A percentile compares a stretch with the other conserved stretches of the same genome.
These are phyloP conservation scores for Monoraphidium neglectum DNA, from an alignment of 139 green algal species.

Conservation along the genomic window DNA sequence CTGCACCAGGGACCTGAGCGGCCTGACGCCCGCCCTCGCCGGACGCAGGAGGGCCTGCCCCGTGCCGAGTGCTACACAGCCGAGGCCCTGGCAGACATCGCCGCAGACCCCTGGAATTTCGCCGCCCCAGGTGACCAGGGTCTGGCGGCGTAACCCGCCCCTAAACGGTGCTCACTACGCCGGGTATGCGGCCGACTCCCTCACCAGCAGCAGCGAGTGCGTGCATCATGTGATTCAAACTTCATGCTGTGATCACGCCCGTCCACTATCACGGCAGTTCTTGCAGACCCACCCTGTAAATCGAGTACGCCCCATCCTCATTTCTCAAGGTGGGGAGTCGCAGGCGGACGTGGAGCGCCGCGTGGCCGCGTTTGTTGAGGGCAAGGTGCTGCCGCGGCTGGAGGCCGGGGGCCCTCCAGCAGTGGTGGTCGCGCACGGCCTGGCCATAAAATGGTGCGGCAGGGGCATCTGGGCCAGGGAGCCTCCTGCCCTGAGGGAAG, in stretches of 20 bases:
- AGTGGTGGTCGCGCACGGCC: conserved; percentile 30
- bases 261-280: too few species aligned
- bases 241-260: too few species aligned
- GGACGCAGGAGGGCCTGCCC: background rate
- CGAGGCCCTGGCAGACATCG: conserved; percentile 2
- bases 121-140: too few species aligned
- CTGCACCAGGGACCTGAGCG: background rate
- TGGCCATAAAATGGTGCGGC: conserved; percentile 42
- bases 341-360: conserved; percentile 23
- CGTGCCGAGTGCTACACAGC: conserved; percentile 20
- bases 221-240: too few species aligned
- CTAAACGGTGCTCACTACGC: too few species aligned
- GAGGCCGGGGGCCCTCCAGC: conserved; percentile 19
- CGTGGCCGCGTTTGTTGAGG: background rate
- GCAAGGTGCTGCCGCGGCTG: conserved; percentile 5
- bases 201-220: too few species aligned
- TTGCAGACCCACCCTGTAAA: too few species aligned
- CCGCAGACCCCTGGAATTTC: conserved; percentile 27
- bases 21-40: background rate
- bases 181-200: too few species aligned
- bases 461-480: background rate
- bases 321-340: conserved; percentile 33
- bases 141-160: too few species aligned
- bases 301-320: too few species aligned
- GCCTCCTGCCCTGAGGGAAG: background rate